Evolutionary conservation across 768 basidiomycete genomes (phyloP), one percentile per base, ranked within the genome.

Genomic region (Gymnopilus dilepis): DNA sequence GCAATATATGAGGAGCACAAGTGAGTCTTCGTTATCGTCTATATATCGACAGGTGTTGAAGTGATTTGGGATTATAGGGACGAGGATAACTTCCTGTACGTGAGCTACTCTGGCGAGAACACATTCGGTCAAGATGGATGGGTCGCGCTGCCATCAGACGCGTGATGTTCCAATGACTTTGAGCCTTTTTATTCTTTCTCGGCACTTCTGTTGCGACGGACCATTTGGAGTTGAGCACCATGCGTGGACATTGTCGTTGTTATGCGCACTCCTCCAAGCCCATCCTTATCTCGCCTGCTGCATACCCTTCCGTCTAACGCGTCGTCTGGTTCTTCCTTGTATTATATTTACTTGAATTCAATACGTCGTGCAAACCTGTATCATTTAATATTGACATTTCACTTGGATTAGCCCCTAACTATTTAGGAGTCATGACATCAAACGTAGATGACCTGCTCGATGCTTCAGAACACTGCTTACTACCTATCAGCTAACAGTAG

Each of bases 1-100:
- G 89, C 94, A 58, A 98, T 99, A 72, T 99, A 99, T 71, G 97
- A 99, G 78, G 97, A 99, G 78, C 97, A 99, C 85, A 99, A 99
- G 96, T 98, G 64, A 71, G 93, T 84, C 2, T 15, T 9, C 33
- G 17, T 30, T 13, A 22, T 4, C 4, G 22, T 30, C n/a, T 4
- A 50, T 22, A 5, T 28, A 55, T 52, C 17, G 4, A 45, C 62
- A 55, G 42, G 59, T 42, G 58, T 74, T 80, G 66, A 80, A 69
- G 33, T 56, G 59, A 54, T 58, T 52, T n/a, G 13, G n/a, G n/a
- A 34, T n/a, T 22, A 52, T 63, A 98, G 96, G 85, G 97, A 99
- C 69, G 97, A 99, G 75, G 97, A 99, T 74, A 95, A 95, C 64
- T 99, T 99, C 86, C 84, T 99, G 41, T 99, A 98, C 73, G 95